Conservation (phyloP, 192 early-diverging fungal species). For the Coemansia sp. region DNA sequence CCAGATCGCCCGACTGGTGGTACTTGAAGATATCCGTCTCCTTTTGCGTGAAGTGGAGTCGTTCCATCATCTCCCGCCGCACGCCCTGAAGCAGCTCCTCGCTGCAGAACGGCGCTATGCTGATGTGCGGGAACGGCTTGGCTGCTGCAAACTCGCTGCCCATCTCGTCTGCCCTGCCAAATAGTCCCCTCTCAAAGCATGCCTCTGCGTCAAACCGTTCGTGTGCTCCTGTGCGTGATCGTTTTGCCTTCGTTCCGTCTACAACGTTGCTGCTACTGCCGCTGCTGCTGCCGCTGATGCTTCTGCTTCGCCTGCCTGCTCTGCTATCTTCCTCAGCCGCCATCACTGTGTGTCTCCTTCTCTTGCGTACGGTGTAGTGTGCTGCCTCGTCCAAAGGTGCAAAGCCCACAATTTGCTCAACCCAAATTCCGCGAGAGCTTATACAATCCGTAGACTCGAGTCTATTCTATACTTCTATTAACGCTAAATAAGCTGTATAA, state of each 20-base stretch:
- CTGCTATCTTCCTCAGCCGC: not conserved
- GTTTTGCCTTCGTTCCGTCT: not conserved
- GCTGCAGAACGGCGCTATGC: constrained; percentile 61
- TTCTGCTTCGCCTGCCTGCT: not conserved
- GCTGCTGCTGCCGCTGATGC: not conserved
- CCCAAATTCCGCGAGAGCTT: too few species aligned
- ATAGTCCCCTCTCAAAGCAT: constrained; percentile 32
- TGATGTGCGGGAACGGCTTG: constrained; percentile 66
- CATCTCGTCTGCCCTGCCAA: constrained; percentile 25
- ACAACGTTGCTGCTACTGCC: not conserved
- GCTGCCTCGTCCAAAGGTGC: too few species aligned
- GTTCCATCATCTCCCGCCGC: constrained; percentile 62
- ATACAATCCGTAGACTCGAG: too few species aligned
- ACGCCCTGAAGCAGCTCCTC: constrained; percentile 65
- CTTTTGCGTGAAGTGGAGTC: constrained; percentile 74
- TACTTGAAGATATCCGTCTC: constrained; percentile 87
- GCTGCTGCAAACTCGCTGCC: constrained; percentile 24
- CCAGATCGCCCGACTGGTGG: constrained; percentile 79
- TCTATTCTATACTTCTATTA: too few species aligned
- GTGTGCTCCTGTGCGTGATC: not conserved
- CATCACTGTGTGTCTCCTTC: too few species aligned
- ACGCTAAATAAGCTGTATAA: too few species aligned
- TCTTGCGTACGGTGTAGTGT: too few species aligned
- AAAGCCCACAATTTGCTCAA: too few species aligned
- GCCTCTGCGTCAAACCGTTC: not conserved